These are phyloP conservation scores for Porosira glacialis DNA, from an alignment of 352 stramenopile genomes.

Conservation along the genomic window DNA sequence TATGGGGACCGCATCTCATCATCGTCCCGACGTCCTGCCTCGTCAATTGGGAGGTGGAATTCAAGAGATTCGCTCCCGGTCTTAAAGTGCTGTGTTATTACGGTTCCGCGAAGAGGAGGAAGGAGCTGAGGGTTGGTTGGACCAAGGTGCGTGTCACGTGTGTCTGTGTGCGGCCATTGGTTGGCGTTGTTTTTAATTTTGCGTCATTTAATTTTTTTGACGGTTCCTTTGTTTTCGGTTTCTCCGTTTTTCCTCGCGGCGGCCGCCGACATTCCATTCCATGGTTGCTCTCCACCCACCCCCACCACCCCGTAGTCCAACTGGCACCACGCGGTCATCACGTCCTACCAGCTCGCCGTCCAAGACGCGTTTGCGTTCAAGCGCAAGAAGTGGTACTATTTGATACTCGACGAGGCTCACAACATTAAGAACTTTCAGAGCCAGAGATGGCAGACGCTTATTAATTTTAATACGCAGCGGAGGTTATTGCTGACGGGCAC, in stretches of 20 bases:
- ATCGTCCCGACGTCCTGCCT: conserved; percentile 97
- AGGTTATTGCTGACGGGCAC: conserved; percentile 90
- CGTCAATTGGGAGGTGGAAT: conserved; percentile 99
- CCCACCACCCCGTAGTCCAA: too few species aligned
- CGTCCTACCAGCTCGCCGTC: conserved; percentile 97
- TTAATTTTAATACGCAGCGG: conserved; percentile 95
- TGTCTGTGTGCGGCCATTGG: conserved; percentile 77
- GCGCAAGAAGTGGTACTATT: conserved; percentile 98
- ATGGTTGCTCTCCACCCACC: too few species aligned
- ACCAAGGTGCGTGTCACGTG: conserved; percentile 86
- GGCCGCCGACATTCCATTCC: too few species aligned
- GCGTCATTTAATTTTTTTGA: conserved; percentile 67
- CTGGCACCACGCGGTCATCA: conserved; percentile 96
- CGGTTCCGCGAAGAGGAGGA: conserved; percentile 92
- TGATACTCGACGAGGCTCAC: conserved; percentile 98
- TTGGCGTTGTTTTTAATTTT: conserved; percentile 66
- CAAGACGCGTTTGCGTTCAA: conserved; percentile 97
- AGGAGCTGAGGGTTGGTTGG: conserved; percentile 90
- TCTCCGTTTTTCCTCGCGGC: conserved; percentile 80
- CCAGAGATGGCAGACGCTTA: conserved; percentile 96
- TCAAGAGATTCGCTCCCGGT: conserved; percentile 94
- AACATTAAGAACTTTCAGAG: conserved; percentile 99
- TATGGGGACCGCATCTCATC: conserved; percentile 98
- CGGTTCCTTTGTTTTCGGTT: conserved; percentile 78
- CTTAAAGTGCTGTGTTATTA: conserved; percentile 99